Evolutionary conservation across 352 stramenopile species (phyloP), one percentile per base, ranked within the genome.

Genomic region (Phytophthora sp.): DNA sequence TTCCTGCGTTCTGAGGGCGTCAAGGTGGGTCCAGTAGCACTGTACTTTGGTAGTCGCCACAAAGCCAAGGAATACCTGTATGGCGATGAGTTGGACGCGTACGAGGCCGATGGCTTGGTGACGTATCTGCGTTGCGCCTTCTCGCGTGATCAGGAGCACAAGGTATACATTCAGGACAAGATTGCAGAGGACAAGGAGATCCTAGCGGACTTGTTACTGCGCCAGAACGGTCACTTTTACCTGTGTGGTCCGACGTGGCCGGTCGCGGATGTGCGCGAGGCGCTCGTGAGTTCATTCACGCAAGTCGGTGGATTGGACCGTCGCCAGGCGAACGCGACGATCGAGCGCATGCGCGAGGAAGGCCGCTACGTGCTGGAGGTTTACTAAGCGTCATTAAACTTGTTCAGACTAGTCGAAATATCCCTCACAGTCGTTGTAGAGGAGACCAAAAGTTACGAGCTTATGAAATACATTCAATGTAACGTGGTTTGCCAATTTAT

Each of bases 61-160:
- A 86, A 88, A 52, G 66, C 88, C n/a, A 81, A 95, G 46, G 97
- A 99, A 81, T 99, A 97, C 74, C 80, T 99, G 24, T 99, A 99
- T 76, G 82, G 88, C 35, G 92, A 99, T 35, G 88, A 96, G 69
- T 77, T 94, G 21, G 85, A 96, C 57, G 68, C 79, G 62, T 96
- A 95, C 71, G 79, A 95, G 64, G 71, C 81, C 18, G 85, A 95
- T 27, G 89, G 89, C 0, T 63, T 96, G 39, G 73, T 97, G 39
- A 94, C 86, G 54, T 82, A 94, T 69, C 62, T 96, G 53, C 82
- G 86, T 42, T 92, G 88, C 36, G 89, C 89, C 27, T 96, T 95
- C 77, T 96, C 89, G 57, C 83, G 89, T 46, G 89, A 96, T 71
- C 89, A 96, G 73, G 76, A 81, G 33, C 82, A 95, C 71, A 96